These are phyloP conservation scores for Flaveria sonorensis DNA, from an alignment of 129 eudicot species.

Conservation along the genomic window DNA sequence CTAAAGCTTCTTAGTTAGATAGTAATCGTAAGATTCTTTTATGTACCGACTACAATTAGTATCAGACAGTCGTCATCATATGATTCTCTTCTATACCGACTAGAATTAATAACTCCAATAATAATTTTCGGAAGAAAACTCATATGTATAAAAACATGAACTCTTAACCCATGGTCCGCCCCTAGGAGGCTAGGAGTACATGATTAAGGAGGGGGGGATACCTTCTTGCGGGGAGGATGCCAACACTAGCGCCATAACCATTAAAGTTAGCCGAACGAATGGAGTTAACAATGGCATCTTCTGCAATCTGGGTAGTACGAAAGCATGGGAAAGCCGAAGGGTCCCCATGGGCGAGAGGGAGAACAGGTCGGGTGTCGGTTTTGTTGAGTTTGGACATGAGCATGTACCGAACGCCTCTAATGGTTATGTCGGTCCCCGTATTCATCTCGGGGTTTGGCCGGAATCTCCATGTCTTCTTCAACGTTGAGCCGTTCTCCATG, in stretches of 20 bases:
- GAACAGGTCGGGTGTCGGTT: conserved; percentile 37
- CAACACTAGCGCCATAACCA: conserved; percentile 53
- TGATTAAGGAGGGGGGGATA: not conserved
- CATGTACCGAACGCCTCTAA: conserved; percentile 46
- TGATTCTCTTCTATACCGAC: too few species aligned
- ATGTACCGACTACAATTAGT: too few species aligned
- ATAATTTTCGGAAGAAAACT: not conserved
- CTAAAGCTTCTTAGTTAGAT: too few species aligned
- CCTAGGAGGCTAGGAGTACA: not conserved
- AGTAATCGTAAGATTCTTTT: too few species aligned
- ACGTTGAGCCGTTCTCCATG: conserved; percentile 34
- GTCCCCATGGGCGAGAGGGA: conserved; percentile 60
- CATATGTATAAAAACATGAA: too few species aligned
- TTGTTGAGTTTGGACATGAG: conserved; percentile 42
- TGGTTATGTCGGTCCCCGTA: conserved; percentile 33
- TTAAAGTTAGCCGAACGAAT: conserved; percentile 53
- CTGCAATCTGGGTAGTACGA: conserved; percentile 46
- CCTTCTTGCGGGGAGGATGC: conserved; percentile 57
- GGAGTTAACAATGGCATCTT: conserved; percentile 53
- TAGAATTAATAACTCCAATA: too few species aligned
- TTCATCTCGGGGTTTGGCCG: conserved; percentile 31
- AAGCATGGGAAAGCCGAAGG: conserved; percentile 68
- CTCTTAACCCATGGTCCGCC: too few species aligned
- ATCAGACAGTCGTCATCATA: too few species aligned
- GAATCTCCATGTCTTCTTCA: conserved; percentile 45